Evolutionary conservation across 345 rosid species (phyloP).

Genomic region (Acer yangbiense): DNA sequence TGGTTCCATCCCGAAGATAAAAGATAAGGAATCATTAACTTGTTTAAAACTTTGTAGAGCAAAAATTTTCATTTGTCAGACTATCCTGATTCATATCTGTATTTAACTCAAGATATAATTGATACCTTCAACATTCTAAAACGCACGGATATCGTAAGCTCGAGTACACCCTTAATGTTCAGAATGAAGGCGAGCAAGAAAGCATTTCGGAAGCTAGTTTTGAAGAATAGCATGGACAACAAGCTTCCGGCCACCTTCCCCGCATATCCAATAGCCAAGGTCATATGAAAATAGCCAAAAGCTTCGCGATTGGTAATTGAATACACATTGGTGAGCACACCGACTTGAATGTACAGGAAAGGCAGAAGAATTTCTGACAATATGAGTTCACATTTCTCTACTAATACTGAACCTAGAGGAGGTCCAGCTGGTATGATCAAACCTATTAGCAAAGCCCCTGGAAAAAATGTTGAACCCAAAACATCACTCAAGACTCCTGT

Average conservation of each 20-base stretch:
- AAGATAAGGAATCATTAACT: too few relatives aligned
- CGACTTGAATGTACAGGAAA: conserved; percentile 16
- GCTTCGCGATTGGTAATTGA: neutral
- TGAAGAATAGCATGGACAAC: conserved; percentile 6
- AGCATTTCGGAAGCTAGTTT: conserved; percentile 14
- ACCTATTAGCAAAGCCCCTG: conserved; percentile 26
- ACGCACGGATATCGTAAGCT: neutral
- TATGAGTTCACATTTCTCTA: conserved; percentile 27
- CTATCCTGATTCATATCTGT: neutral
- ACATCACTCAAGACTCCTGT: conserved; percentile 13
- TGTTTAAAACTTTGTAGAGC: too few relatives aligned
- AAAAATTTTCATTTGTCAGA: neutral
- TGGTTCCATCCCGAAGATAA: too few relatives aligned
- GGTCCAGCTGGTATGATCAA: conserved; percentile 32
- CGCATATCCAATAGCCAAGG: neutral
- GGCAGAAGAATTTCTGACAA: conserved; percentile 30
- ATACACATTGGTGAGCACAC: conserved; percentile 5
- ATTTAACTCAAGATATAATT: too few relatives aligned
- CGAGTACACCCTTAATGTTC: conserved; percentile 23
- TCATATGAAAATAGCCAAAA: neutral
- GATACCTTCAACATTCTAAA: neutral
- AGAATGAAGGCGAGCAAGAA: conserved; percentile 26
- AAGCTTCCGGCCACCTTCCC: conserved; percentile 19
- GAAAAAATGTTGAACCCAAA: neutral
- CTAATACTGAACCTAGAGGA: conserved; percentile 33